Conservation (phyloP, 257 asterid genomes). For the Scutellaria baicalensis region DNA sequence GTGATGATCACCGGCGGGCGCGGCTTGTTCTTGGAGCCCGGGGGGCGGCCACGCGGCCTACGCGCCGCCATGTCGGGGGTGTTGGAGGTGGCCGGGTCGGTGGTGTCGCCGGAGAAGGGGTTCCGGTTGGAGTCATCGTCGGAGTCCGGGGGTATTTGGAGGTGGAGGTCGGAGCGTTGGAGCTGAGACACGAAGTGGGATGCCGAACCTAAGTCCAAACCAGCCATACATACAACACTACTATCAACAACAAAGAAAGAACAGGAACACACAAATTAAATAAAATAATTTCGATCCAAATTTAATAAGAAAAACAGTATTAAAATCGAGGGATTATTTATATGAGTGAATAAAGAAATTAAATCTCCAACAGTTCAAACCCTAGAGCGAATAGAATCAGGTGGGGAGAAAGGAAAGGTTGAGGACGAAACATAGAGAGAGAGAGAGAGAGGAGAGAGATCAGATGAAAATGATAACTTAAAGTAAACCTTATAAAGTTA, state of each 20-base stretch:
- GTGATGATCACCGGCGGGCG: conserved; percentile 88
- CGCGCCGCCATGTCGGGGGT: conserved; percentile 33
- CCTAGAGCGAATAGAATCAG: conserved; percentile 40
- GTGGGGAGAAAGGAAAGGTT: conserved; percentile 39
- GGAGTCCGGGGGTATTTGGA: conserved; percentile 34
- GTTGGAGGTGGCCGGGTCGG: conserved; percentile 16
- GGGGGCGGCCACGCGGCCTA: conserved; percentile 56
- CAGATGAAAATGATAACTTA: conserved; percentile 8
- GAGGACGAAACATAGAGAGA: conserved; percentile 26
- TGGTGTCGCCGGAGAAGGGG: conserved; percentile 29
- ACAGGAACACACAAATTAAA: conserved; percentile 11
- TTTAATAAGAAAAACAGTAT: background rate
- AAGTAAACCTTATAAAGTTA: conserved; percentile 17
- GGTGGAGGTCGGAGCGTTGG: conserved; percentile 45
- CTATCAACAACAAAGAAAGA: background rate
- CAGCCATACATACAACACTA: conserved; percentile 48
- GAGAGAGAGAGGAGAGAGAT: background rate
- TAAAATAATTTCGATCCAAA: conserved; percentile 9
- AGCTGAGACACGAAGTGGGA: conserved; percentile 57
- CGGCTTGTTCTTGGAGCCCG: conserved; percentile 80
- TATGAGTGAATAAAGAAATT: conserved; percentile 13
- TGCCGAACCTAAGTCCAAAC: conserved; percentile 69
- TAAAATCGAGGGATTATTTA: conserved; percentile 9
- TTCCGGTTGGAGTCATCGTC: conserved; percentile 26
- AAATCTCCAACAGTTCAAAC: conserved; percentile 29